Evolutionary conservation across 192 early-diverging fungal genomes (phyloP), one percentile per base, ranked within the genome.

Genomic region (Podila horticola): DNA sequence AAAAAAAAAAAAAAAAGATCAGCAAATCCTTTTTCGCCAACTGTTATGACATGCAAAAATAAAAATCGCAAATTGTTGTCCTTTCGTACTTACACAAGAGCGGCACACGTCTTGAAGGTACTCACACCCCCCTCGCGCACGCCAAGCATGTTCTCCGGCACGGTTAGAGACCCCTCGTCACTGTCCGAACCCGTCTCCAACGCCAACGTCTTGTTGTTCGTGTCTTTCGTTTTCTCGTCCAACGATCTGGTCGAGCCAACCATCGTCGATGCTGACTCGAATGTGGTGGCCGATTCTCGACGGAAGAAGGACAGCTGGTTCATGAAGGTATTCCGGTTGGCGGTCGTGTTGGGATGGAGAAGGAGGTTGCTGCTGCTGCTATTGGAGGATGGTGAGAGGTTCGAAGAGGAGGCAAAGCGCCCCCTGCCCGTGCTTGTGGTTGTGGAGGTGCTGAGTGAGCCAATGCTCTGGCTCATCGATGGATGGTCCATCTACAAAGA

Each of bases 31-130:
- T 26, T 15, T 28, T 8, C 50, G 11, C 0, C 24, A 1, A 33
- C 60, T 30, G 20, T 28, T 29, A 2, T 15, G 7, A 31, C 3
- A 26, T 3, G 7, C 0, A 28, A 28, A 30, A 26, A 24, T 34
- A 34, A 34, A 15, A 52, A 31, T 4, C 45, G 4, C 6, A 41
- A 2, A 13, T 1, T 0, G 10, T 26, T 26, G n/a, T 50, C 1
- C 3, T 5, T 34, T 12, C n/a, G n/a, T 34, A 29, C 67, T 70
- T 76, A 76, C 74, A 76, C 58, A 26, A 76, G 51, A 1, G 51
- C 29, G 12, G 74, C 68, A 22, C 50, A 41, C 1, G 51, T 63
- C 15, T 76, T 76, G 49, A 69, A 70, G 6, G 74, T 66, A 7
- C 57, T 48, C 2, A 70, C 67, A 31, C 74, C 74, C 2, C n/a